Base-by-base conservation (phyloP, 1,284 basidiomycete species). In the Heterobasidion parviporum region DNA sequence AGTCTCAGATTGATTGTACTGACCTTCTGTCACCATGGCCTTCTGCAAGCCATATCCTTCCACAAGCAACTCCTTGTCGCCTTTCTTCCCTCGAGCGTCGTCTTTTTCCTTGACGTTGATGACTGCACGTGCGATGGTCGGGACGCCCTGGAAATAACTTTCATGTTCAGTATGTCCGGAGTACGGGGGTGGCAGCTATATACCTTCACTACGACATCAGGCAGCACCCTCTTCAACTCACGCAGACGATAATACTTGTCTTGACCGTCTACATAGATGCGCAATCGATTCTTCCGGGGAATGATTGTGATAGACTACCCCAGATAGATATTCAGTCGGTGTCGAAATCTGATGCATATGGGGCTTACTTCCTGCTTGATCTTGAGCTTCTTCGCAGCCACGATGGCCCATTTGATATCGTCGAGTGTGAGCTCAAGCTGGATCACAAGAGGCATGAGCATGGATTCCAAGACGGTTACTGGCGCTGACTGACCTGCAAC, bases 11-110 rank as follows among this genome's bases (percentile, higher is more conserved):
- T 49, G 35, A 12, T 57, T 6, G 26, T 26, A 63, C 77, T 52
- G 54, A 92, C 93, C 96, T 73, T 98, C 95, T 0, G 94, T 98
- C 26, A 84, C 89, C 97, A 99, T 99, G 65, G 98, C 96, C 65
- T 93, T 92, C 64, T 93, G 87, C 58, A 99, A 75, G n/a, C 97
- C 97, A 70, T 99, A 97, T 8, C 97, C 97, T 76, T 98, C 94
- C 1, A 97, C 92, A 7, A 98, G 80, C 8, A 98, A 73, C 64
- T 92, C 88, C 65, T 92, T 91, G 63, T 91, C 89, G 9, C 86
- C 87, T 65, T 92, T 92, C 68, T 86, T 83, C 2, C 87, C 89
- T 58, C 80, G 78, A 2, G 73, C 69, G 59, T 92, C 86, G 52
- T 89, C 83, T 61, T 89, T 87, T 56, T 93, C 89, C 67, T 92